Evolutionary conservation across 345 rosid genomes (phyloP).

Genomic region (Carallia pectinifolia): DNA sequence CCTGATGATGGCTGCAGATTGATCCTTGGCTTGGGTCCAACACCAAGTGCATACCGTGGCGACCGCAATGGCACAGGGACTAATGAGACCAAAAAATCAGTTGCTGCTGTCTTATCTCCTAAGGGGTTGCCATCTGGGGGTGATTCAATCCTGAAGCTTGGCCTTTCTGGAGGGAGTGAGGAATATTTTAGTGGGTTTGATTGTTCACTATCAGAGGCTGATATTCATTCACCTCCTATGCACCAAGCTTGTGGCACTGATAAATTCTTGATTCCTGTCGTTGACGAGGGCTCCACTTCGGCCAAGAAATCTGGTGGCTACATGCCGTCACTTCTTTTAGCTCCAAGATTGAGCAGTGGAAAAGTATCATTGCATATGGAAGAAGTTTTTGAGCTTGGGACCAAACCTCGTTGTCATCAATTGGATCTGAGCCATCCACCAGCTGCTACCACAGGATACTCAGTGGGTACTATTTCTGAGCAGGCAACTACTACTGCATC

Average conservation of each 20-base stretch:
- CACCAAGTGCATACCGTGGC: conserved; percentile 50
- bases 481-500: conserved; percentile 52
- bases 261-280: conserved; percentile 48
- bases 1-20: conserved; percentile 76
- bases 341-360: conserved; percentile 44
- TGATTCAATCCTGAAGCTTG: conserved; percentile 70
- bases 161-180: conserved; percentile 57
- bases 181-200: conserved; percentile 44
- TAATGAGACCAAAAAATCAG: conserved; percentile 42
- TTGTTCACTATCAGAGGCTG: conserved; percentile 47
- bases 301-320: conserved; percentile 92
- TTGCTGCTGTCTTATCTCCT: conserved; percentile 20
- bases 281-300: conserved; percentile 92
- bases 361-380: conserved; percentile 39
- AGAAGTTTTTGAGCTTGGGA: conserved; percentile 44
- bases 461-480: conserved; percentile 50
- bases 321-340: conserved; percentile 82
- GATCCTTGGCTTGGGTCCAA: conserved; percentile 93
- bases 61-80: conserved; percentile 35
- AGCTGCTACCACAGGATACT: conserved; percentile 53
- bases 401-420: conserved; percentile 32
- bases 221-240: conserved; percentile 23
- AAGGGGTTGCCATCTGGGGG: conserved; percentile 45
- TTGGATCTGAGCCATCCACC: conserved; percentile 49
- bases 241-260: conserved; percentile 32